Percentiles rank a stretch among this genome's conserved stretches.
Evolutionary conservation across 768 basidiomycete species (phyloP).

Genomic region (Termitomyces sp.): DNA sequence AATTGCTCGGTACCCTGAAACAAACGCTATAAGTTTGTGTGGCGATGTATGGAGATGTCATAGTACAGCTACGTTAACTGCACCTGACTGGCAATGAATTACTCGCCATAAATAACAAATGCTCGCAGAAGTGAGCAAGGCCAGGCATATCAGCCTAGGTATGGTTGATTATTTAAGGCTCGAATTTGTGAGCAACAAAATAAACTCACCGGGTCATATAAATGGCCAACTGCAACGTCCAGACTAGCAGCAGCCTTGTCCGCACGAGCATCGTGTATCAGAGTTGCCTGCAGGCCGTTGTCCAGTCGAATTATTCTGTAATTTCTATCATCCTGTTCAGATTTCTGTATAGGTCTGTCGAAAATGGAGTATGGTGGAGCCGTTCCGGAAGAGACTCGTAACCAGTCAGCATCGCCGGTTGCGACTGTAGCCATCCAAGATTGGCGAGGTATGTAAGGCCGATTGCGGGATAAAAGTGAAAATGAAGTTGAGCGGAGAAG

Average conservation of each 20-base stretch:
- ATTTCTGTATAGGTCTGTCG: constrained; percentile 61
- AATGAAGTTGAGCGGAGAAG: constrained; percentile 5
- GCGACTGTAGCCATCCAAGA: constrained; percentile 21
- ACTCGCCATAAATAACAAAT: constrained; percentile 91
- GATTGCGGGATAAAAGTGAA: constrained; percentile 1
- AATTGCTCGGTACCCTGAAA: constrained; percentile 76
- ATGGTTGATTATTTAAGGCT: not conserved
- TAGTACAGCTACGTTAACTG: not conserved
- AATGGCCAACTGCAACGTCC: constrained; percentile 92
- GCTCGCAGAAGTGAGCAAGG: constrained; percentile 94
- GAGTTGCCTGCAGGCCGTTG: constrained; percentile 84
- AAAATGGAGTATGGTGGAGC: constrained; percentile 54
- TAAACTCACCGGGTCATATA: constrained; percentile 80
- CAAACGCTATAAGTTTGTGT: not conserved
- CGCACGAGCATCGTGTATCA: constrained; percentile 80
- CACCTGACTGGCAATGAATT: not conserved
- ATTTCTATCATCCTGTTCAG: constrained; percentile 73
- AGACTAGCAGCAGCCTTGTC: constrained; percentile 96
- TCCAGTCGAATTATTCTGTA: constrained; percentile 82
- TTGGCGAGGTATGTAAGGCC: not conserved
- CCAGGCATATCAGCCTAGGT: constrained; percentile 84
- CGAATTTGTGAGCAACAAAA: constrained; percentile 12
- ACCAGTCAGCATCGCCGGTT: constrained; percentile 30
- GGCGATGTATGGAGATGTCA: not conserved
- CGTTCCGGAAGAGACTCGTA: constrained; percentile 26